phyloP scores from a whole-genome alignment of 257 asterid species.

The Misopates orontium region DNA sequence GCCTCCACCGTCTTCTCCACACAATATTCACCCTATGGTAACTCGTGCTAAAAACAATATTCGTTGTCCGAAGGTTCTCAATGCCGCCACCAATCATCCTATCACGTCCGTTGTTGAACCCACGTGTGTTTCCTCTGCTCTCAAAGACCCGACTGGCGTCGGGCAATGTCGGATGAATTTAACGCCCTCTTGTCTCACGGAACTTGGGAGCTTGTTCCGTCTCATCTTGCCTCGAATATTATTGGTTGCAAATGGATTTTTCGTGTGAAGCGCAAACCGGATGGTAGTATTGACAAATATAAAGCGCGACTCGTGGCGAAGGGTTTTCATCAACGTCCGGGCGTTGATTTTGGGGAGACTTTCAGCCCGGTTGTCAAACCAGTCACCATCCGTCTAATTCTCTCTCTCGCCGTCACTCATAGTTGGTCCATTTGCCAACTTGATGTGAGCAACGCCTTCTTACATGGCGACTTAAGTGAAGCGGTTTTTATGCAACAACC shows the following conservation, averaged over 20 bases:
- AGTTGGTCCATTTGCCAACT: neutral
- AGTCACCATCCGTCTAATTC: neutral
- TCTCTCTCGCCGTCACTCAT: neutral
- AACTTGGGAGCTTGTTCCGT: neutral
- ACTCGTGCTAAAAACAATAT: too few relatives aligned
- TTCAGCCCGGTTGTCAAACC: neutral
- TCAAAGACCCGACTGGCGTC: neutral
- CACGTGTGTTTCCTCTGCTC: neutral
- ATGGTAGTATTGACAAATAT: neutral
- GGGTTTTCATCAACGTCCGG: neutral
- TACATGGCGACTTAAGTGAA: neutral
- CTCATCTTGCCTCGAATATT: neutral
- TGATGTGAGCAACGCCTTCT: neutral
- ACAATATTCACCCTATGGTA: too few relatives aligned
- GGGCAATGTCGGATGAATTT: neutral
- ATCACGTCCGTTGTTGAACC: too few relatives aligned
- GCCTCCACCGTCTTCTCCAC: too few relatives aligned
- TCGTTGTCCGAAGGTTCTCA: too few relatives aligned
- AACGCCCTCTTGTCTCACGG: neutral
- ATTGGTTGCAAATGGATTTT: neutral
- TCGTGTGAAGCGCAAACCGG: neutral
- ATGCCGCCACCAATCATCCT: too few relatives aligned
- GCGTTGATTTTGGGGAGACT: neutral
- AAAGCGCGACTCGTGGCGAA: slow-evolving; percentile 1
- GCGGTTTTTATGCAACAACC: neutral